These are phyloP conservation scores for Melastoma malabathricum DNA, from an alignment of 345 rosid species.

Conservation along the genomic window DNA sequence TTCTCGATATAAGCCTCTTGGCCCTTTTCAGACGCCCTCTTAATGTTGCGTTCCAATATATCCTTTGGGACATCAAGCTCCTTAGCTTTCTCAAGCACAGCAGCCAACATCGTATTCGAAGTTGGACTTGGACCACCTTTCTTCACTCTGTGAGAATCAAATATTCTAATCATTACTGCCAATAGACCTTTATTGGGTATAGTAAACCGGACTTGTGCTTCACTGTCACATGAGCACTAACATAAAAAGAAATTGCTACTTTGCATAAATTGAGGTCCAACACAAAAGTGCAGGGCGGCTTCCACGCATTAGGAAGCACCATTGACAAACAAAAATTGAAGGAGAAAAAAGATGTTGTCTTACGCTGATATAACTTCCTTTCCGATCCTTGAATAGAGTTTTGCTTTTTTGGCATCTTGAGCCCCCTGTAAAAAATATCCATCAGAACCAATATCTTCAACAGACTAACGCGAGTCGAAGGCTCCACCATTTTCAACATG, in stretches of 20 bases:
- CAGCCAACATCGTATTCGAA: slow-evolving; percentile 62
- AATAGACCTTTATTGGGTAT: no score
- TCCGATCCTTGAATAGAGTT: slow-evolving; percentile 60
- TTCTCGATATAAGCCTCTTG: slow-evolving; percentile 87
- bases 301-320: background rate
- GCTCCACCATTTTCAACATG: background rate
- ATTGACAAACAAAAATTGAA: background rate
- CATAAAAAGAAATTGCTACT: background rate
- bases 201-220: no score
- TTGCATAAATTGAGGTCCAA: background rate
- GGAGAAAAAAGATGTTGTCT: slow-evolving; percentile 22
- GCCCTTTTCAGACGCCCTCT: slow-evolving; percentile 82
- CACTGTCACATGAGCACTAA: no score
- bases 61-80: slow-evolving; percentile 90
- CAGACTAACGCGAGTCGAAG: background rate
- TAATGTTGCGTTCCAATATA: slow-evolving; percentile 81
- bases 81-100: slow-evolving; percentile 75
- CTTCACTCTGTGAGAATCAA: slow-evolving; percentile 48
- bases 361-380: slow-evolving; percentile 93
- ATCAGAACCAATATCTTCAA: slow-evolving; percentile 5
- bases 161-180: no score
- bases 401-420: slow-evolving; percentile 84
- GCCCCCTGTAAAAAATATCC: slow-evolving; percentile 39
- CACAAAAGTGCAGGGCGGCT: no score
- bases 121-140: slow-evolving; percentile 77